Evolutionary conservation across 768 basidiomycete species (phyloP).

Genomic region (Termitomyces sp.): DNA sequence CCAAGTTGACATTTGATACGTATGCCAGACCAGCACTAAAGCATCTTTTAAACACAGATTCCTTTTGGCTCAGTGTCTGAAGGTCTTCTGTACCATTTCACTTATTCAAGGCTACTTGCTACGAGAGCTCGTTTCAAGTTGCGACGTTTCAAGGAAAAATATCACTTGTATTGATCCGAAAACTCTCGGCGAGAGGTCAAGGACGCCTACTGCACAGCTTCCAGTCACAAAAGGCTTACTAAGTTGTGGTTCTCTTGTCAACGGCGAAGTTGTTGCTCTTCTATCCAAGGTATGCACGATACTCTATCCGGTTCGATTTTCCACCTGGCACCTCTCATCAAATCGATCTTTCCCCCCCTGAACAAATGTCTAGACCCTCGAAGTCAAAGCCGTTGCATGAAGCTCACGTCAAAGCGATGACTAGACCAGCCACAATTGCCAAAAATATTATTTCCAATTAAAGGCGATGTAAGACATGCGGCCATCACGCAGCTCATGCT

Average conservation of each 20-base stretch:
- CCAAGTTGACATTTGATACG: not conserved
- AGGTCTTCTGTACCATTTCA: not conserved
- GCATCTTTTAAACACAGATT: not conserved
- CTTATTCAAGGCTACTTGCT: not conserved
- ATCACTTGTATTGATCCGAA: slow-evolving; percentile 1
- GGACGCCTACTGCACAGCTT: not conserved
- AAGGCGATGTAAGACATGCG: slow-evolving; percentile 1
- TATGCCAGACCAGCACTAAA: not conserved
- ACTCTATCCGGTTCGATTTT: not conserved
- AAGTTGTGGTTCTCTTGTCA: not conserved
- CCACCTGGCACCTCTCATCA: not conserved
- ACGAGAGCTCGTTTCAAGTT: not conserved
- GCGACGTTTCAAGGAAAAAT: not conserved
- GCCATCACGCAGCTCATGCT: slow-evolving; percentile 8
- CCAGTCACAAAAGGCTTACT: not conserved
- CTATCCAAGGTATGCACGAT: not conserved
- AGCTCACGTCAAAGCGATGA: not conserved
- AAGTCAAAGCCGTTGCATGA: not conserved
- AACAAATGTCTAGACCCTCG: not conserved
- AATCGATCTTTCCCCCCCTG: not conserved
- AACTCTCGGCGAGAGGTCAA: not conserved
- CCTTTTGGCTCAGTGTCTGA: not conserved
- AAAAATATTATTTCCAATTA: slow-evolving; percentile 1
- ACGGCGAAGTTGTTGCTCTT: not conserved
- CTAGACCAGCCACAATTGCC: not conserved